Evolutionary conservation across 2,329 filamentous ascomycete species (phyloP), one percentile per base, ranked within the genome.

Genomic region (Lecanicillium sp.): DNA sequence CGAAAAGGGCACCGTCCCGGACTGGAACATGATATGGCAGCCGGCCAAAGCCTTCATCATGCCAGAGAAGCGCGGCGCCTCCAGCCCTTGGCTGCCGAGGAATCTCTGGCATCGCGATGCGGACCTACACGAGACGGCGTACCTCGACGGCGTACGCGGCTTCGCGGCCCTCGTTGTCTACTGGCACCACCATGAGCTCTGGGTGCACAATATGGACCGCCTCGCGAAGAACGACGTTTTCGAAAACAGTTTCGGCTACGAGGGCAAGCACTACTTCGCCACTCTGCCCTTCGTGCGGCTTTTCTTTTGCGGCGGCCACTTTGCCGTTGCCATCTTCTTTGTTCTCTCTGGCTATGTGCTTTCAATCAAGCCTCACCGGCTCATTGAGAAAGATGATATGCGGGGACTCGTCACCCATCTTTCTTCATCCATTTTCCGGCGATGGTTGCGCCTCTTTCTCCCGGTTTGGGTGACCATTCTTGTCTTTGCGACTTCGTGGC

Each of bases 121-220:
- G 61, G 56, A 23, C 12, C 62, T 73, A 12, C 66, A 74, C 6
- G 65, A 68, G 15, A 83, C 79, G 5, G 77, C 79, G n/a, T 82
- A 78, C 54, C 52, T 66, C 4, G 83, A 86, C 55, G 83, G 83
- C 12, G 66, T 86, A 12, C 68, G 83, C 58, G 83, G 83, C 3
- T 83, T 86, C 52, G 81, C 82, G 4, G 80, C 83, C 3, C 70
- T 86, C 24, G 60, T 85, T 23, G 83, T 86, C 12, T 86, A 84
- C 60, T 69, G 74, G 54, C 77, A 82, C 45, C 79, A 84, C 60
- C 73, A 83, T 59, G 63, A 76, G 54, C 60, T 79, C 5, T 82
- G 78, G 78, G 72, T 70, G 37, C 81, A 80, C 60, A 66, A 59
- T 49, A 62, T 60, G 23, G 60, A 52, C 1, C 55, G 61, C 24